Evolutionary conservation across 2,329 filamentous ascomycete genomes (phyloP).

Genomic region (Fusarium cicatricum): DNA sequence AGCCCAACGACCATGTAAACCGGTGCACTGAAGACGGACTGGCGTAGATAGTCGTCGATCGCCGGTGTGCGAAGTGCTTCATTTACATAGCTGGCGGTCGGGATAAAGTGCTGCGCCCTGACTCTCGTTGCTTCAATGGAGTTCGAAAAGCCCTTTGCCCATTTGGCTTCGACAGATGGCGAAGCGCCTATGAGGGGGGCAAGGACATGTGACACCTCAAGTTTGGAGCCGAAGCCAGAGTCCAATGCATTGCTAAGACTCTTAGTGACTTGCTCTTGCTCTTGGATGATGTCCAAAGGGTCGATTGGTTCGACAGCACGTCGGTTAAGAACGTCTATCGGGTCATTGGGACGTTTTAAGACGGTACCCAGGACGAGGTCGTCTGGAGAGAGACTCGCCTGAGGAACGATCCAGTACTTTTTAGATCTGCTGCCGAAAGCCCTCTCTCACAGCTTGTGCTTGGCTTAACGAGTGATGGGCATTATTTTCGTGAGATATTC

Average conservation of each 20-base stretch:
- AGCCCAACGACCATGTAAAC: slow-evolving; percentile 25
- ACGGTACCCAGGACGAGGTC: slow-evolving; percentile 21
- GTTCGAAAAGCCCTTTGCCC: neutral
- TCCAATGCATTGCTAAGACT: slow-evolving; percentile 17
- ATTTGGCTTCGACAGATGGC: slow-evolving; percentile 14
- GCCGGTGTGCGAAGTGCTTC: neutral
- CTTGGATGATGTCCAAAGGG: slow-evolving; percentile 1
- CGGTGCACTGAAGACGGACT: slow-evolving; percentile 20
- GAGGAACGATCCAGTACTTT: slow-evolving; percentile 28
- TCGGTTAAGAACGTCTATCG: slow-evolving; percentile 24
- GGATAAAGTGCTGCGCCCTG: slow-evolving; percentile 2
- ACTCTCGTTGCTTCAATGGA: neutral
- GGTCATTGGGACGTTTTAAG: slow-evolving; percentile 20
- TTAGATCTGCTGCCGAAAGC: slow-evolving; percentile 17
- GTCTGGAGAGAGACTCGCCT: slow-evolving; percentile 13
- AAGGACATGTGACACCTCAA: slow-evolving; percentile 21
- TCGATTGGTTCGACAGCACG: slow-evolving; percentile 11
- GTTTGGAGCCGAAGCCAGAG: slow-evolving; percentile 10
- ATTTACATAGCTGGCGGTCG: neutral
- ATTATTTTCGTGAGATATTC: neutral
- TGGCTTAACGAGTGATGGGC: neutral
- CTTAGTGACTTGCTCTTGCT: slow-evolving; percentile 26
- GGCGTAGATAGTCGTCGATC: slow-evolving; percentile 4
- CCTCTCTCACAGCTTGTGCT: neutral
- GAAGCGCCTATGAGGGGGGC: slow-evolving; percentile 20